phyloP scores from a whole-genome alignment of 768 basidiomycete species.

The Pulveroboletus frians region DNA sequence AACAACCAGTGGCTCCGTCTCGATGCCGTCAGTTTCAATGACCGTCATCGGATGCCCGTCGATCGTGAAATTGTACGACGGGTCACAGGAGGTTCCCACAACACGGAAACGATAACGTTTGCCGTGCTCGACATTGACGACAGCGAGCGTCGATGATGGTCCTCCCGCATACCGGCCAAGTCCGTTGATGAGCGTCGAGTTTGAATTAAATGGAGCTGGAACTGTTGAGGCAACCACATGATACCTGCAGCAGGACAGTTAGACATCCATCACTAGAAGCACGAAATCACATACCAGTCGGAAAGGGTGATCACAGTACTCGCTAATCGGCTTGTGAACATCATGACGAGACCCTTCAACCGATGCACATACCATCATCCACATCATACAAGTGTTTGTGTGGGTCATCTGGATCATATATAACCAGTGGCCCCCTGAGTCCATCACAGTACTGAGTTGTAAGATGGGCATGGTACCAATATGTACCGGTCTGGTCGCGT shows the following conservation, averaged over 20 bases:
- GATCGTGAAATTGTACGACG: constrained; percentile 40
- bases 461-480: constrained; percentile 35
- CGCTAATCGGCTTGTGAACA: constrained; percentile 11
- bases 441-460: constrained; percentile 36
- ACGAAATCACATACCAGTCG: constrained; percentile 7
- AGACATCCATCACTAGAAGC: constrained; percentile 26
- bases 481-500: constrained; percentile 24
- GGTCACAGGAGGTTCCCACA: constrained; percentile 38
- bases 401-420: constrained; percentile 42
- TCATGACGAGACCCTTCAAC: background rate
- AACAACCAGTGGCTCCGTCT: constrained; percentile 36
- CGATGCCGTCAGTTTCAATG: constrained; percentile 43
- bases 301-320: constrained; percentile 42
- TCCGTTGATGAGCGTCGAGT: constrained; percentile 38
- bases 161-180: constrained; percentile 34
- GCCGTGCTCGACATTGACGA: constrained; percentile 32
- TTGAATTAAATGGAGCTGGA: constrained; percentile 12
- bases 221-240: constrained; percentile 10
- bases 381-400: constrained; percentile 36
- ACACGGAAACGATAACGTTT: constrained; percentile 37
- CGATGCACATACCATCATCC: constrained; percentile 33
- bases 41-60: constrained; percentile 42
- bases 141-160: constrained; percentile 29
- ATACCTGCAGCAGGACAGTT: constrained; percentile 9
- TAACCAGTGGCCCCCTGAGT: constrained; percentile 29